Evolutionary conservation across 75 land plant genomes (phyloP).

Genomic region (Cryptomeria japonica): DNA sequence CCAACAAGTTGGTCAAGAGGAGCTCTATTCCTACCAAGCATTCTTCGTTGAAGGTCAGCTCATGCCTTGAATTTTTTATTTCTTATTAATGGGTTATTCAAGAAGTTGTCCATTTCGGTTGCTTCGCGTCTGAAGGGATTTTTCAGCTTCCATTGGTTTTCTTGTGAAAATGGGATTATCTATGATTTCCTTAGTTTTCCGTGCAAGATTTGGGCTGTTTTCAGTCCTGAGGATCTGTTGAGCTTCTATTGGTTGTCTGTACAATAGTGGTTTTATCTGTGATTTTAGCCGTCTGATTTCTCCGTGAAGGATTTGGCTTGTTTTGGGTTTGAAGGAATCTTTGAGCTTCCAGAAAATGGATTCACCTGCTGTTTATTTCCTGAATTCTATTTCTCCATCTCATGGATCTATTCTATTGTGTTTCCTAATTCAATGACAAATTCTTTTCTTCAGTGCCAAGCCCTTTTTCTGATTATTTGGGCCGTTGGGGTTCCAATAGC

Average conservation of each 20-base stretch:
- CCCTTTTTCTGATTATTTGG: not conserved
- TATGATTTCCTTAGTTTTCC: not conserved
- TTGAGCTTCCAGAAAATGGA: not conserved
- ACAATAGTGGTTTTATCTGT: not conserved
- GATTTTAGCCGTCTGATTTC: not conserved
- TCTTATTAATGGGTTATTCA: not conserved
- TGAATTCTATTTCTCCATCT: not conserved
- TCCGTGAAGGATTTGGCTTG: not conserved
- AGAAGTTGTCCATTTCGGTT: not conserved
- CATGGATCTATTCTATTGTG: not conserved
- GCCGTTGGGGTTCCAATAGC: not conserved
- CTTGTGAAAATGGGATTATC: not conserved
- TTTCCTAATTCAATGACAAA: not conserved
- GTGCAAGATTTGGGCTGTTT: not conserved
- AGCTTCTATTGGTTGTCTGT: not conserved
- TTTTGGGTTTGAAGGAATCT: not conserved
- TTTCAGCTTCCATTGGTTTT: not conserved
- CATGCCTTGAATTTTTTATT: not conserved
- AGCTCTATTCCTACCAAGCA: slow-evolving; percentile 1
- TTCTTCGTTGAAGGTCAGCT: slow-evolving; percentile 10
- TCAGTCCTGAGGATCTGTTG: not conserved
- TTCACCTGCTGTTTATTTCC: not conserved
- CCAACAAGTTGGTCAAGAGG: not conserved
- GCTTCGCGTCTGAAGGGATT: not conserved
- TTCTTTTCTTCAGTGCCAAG: not conserved